Conservation (phyloP, 139 green algal species). For the Diplosphaera chodatii region DNA sequence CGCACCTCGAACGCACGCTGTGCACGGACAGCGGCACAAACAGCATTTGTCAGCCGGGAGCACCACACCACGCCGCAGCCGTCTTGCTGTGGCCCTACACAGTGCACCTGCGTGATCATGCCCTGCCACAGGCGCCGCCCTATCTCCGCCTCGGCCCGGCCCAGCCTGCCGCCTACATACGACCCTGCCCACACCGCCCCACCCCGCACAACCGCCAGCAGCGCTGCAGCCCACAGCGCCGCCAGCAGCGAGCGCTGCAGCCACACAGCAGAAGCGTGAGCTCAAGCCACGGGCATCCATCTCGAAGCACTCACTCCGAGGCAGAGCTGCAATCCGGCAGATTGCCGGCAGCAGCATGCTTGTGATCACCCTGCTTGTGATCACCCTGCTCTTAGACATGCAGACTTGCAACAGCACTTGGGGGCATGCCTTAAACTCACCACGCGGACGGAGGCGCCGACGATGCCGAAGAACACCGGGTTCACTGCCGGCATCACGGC, state of each 20-base stretch:
- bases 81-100: too few relatives aligned
- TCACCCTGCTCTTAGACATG: too few relatives aligned
- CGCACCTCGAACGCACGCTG: not conserved
- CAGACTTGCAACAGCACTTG: too few relatives aligned
- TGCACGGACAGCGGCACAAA: not conserved
- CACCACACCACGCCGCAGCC: too few relatives aligned
- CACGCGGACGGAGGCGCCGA: slow-evolving; percentile 66
- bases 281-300: too few relatives aligned
- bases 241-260: slow-evolving; percentile 52
- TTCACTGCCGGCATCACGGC: slow-evolving; percentile 62
- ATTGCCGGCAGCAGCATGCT: too few relatives aligned
- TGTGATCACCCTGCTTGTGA: too few relatives aligned
- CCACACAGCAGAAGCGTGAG: too few relatives aligned
- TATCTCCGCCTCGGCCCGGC: slow-evolving; percentile 29
- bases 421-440: slow-evolving; percentile 13
- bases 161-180: slow-evolving; percentile 51
- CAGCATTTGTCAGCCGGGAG: too few relatives aligned
- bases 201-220: slow-evolving; percentile 53
- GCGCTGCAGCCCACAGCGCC: slow-evolving; percentile 47
- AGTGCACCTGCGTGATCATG: slow-evolving; percentile 86
- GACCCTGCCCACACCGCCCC: slow-evolving; percentile 53
- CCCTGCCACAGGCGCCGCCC: slow-evolving; percentile 62
- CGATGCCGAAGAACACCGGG: slow-evolving; percentile 79
- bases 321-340: too few relatives aligned
- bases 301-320: too few relatives aligned